phyloP scores from a whole-genome alignment of 2,329 filamentous ascomycete species.

The Chaetomiaceae sp. region DNA sequence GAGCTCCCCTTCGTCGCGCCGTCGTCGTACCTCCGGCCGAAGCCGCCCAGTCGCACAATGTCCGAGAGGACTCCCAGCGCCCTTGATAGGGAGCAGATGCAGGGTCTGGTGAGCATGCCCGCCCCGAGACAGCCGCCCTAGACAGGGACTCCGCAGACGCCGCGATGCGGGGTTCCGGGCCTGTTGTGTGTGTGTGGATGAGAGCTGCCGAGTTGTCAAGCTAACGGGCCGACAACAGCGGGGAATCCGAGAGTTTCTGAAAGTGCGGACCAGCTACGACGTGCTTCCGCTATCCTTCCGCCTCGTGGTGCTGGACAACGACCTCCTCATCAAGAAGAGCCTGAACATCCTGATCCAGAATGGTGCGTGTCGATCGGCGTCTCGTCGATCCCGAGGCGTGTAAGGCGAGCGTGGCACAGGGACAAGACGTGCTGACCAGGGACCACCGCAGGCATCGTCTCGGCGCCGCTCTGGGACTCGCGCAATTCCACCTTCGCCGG shows the following conservation, averaged over 20 bases:
- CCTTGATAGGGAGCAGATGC: slow-evolving; percentile 69
- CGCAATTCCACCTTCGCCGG: slow-evolving; percentile 88
- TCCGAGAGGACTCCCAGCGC: slow-evolving; percentile 46
- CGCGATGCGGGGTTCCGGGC: slow-evolving; percentile 22
- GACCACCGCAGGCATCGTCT: slow-evolving; percentile 79
- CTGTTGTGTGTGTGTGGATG: slow-evolving; percentile 5
- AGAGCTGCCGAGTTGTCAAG: neutral
- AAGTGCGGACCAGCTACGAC: slow-evolving; percentile 94
- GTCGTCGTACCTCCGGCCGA: slow-evolving; percentile 50
- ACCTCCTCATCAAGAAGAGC: slow-evolving; percentile 93
- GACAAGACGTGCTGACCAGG: neutral
- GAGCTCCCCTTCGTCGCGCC: slow-evolving; percentile 54
- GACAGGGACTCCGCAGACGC: neutral
- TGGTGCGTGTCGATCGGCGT: slow-evolving; percentile 47
- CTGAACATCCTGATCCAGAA: slow-evolving; percentile 93
- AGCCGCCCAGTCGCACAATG: slow-evolving; percentile 35
- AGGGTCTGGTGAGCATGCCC: slow-evolving; percentile 60
- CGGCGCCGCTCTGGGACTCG: slow-evolving; percentile 94
- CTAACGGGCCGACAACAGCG: slow-evolving; percentile 47
- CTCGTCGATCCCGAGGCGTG: neutral
- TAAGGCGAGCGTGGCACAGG: neutral
- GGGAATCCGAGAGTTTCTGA: slow-evolving; percentile 91
- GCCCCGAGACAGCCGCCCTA: slow-evolving; percentile 12
- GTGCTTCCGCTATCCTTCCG: slow-evolving; percentile 94
- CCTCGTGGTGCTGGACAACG: slow-evolving; percentile 90